A percentile compares a stretch with the other conserved stretches of the same genome.
These are phyloP conservation scores for Malassezia arunalokei DNA, from an alignment of 1,284 basidiomycete genomes.

Conservation along the genomic window DNA sequence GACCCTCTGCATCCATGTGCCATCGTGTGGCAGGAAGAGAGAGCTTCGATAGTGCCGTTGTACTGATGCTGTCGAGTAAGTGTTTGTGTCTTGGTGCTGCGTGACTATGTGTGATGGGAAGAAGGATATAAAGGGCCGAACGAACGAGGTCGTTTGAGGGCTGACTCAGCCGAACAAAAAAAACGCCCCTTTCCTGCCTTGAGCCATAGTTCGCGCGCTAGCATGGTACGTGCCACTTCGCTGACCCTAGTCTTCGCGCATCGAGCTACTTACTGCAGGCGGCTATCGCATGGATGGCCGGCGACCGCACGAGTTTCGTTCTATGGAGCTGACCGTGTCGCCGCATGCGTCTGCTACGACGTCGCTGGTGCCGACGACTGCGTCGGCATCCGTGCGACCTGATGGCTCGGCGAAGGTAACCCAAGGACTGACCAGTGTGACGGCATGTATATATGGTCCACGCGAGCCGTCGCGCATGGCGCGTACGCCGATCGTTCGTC, in stretches of 20 bases:
- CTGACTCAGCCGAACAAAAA: background rate
- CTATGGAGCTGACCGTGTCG: slow-evolving; percentile 64
- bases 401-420: slow-evolving; percentile 73
- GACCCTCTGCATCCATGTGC: slow-evolving; percentile 18
- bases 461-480: slow-evolving; percentile 57
- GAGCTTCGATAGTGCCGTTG: slow-evolving; percentile 19
- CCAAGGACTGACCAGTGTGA: slow-evolving; percentile 80
- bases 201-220: no score
- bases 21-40: slow-evolving; percentile 13
- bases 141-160: background rate
- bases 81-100: background rate
- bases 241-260: slow-evolving; percentile 51
- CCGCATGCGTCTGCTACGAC: slow-evolving; percentile 52
- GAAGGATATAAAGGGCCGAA: background rate
- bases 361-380: slow-evolving; percentile 6
- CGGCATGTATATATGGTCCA: slow-evolving; percentile 78
- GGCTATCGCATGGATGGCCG: slow-evolving; percentile 73
- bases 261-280: slow-evolving; percentile 79
- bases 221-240: no score
- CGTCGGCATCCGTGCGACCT: slow-evolving; percentile 47
- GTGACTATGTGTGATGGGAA: no score
- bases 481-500: slow-evolving; percentile 19
- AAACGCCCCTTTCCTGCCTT: no score
- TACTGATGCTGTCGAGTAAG: background rate
- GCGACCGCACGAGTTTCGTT: slow-evolving; percentile 74